Conservation (phyloP, 345 rosid genomes). For the Lepidium africanum region DNA sequence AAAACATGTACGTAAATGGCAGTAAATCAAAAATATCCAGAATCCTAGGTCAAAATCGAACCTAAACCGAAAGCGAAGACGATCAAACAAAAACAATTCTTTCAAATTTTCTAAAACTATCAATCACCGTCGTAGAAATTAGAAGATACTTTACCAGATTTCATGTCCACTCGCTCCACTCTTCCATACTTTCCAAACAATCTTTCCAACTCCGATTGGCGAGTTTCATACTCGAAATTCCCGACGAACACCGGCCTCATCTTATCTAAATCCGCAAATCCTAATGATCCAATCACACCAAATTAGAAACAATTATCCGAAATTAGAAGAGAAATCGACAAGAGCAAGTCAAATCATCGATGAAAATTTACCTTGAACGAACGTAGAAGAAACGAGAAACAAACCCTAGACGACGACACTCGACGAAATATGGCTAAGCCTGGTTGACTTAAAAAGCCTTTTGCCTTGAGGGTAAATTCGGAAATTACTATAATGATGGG, state of each 20-base stretch:
- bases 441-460: neutral
- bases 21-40: neutral
- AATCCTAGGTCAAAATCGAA: neutral
- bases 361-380: neutral
- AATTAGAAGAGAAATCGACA: neutral
- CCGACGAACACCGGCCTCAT: constrained; percentile 77
- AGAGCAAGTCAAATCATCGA: neutral
- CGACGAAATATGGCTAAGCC: neutral
- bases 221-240: constrained; percentile 72
- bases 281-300: neutral
- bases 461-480: neutral
- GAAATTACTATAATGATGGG: neutral
- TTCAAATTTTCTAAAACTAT: neutral
- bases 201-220: constrained; percentile 69
- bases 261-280: constrained; percentile 4
- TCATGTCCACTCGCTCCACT: constrained; percentile 71
- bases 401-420: constrained; percentile 17
- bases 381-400: neutral
- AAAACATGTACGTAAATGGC: neutral
- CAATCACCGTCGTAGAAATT: neutral
- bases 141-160: constrained; percentile 50
- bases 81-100: neutral
- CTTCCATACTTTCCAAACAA: constrained; percentile 65
- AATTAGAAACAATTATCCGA: neutral
- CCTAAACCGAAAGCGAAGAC: neutral